Evolutionary conservation across 805 yeast genomes (phyloP).

Genomic region (Komagataella populi): DNA sequence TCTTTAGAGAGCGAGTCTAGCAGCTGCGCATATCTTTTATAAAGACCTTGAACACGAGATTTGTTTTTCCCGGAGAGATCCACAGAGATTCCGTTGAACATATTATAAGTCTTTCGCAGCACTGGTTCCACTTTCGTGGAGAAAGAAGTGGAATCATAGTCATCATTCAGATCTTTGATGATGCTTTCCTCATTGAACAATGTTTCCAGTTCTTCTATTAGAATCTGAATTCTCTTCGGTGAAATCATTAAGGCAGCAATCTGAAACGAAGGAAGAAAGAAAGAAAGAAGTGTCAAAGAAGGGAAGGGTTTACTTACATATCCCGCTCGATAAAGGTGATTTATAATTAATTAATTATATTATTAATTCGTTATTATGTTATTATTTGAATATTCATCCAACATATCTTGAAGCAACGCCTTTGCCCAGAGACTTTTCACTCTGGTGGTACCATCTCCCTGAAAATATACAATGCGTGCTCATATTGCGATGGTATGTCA

Average conservation of each 20-base stretch:
- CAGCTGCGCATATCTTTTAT: not conserved
- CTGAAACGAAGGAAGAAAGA: not conserved
- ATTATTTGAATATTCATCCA: not conserved
- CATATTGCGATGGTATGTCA: conserved; percentile 71
- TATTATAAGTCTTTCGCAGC: not conserved
- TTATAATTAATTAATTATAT: no score
- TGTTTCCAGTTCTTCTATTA: not conserved
- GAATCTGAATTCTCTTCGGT: not conserved
- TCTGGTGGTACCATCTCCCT: conserved; percentile 13
- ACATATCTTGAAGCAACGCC: not conserved
- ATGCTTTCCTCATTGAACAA: not conserved
- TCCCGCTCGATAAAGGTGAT: not conserved
- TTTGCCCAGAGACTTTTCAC: not conserved
- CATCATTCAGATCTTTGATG: not conserved
- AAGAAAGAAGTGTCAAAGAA: not conserved
- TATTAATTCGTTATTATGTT: no score
- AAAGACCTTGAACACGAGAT: not conserved
- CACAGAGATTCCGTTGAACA: not conserved
- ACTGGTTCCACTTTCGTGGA: not conserved
- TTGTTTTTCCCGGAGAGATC: not conserved
- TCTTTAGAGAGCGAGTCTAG: not conserved
- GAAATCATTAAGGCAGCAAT: not conserved
- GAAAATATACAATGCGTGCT: conserved; percentile 76
- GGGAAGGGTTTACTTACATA: not conserved
- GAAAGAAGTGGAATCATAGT: not conserved